Percentiles rank a stretch among this genome's conserved stretches.
These are phyloP conservation scores for Quercus robur DNA, from an alignment of 306 rosid species.

Conservation along the genomic window DNA sequence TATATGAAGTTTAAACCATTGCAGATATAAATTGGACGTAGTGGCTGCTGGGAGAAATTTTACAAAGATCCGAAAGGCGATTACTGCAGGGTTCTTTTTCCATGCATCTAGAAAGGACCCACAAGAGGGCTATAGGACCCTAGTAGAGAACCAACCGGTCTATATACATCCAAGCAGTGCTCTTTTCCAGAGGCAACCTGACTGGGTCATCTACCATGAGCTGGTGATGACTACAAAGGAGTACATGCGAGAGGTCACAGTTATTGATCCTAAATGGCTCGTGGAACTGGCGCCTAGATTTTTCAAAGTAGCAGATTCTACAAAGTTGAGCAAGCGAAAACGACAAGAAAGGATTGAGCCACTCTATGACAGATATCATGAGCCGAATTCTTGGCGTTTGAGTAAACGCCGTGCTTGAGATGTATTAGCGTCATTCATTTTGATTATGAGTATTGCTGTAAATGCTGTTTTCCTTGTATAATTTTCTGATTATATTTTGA, in stretches of 20 bases:
- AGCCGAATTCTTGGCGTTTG: constrained; percentile 93
- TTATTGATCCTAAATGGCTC: constrained; percentile 86
- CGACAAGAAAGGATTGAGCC: too few relatives aligned
- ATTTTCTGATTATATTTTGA: background rate
- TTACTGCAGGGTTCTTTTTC: constrained; percentile 83
- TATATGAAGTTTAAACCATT: constrained; percentile 9
- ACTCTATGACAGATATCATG: constrained; percentile 77
- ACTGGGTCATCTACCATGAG: constrained; percentile 15
- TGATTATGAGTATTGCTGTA: constrained; percentile 4
- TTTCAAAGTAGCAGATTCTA: constrained; percentile 61
- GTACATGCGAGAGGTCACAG: constrained; percentile 85
- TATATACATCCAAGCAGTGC: constrained; percentile 84
- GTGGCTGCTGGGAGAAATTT: constrained; percentile 75
- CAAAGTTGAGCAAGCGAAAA: too few relatives aligned
- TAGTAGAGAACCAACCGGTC: constrained; percentile 83
- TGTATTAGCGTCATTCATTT: constrained; percentile 6
- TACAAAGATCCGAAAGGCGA: constrained; percentile 80
- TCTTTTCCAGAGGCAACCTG: constrained; percentile 83
- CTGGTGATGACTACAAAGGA: constrained; percentile 34
- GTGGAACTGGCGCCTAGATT: constrained; percentile 82
- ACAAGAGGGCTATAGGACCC: constrained; percentile 84
- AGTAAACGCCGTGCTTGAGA: constrained; percentile 78
- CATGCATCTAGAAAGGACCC: constrained; percentile 83
- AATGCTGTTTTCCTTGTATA: constrained; percentile 12
- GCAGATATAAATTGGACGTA: constrained; percentile 88